A percentile compares a stretch with the other conserved stretches of the same genome.
phyloP scores from a whole-genome alignment of 1,139 yeast species.

The Geotrichum phurueaensis region DNA sequence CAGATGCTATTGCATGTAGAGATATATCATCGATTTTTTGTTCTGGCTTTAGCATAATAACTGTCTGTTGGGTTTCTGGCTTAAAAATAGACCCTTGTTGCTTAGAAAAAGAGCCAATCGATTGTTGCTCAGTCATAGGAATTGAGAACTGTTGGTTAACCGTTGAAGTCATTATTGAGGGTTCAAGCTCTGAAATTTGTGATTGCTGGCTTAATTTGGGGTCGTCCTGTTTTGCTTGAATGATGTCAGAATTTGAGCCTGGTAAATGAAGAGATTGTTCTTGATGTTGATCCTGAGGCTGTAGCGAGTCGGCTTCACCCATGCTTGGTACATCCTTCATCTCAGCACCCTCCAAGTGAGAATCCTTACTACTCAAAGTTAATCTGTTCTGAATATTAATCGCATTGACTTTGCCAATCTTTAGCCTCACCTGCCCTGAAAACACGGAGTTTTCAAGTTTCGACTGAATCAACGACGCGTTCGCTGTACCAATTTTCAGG shows the following conservation, averaged over 20 bases:
- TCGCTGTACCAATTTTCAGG: conserved; percentile 4
- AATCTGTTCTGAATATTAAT: neutral
- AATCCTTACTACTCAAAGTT: neutral
- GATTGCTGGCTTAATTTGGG: neutral
- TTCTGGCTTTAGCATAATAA: neutral
- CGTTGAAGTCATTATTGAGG: neutral
- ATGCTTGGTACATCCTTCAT: neutral
- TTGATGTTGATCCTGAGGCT: neutral
- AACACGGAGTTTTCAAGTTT: neutral
- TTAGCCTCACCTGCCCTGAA: neutral
- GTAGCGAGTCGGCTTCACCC: neutral
- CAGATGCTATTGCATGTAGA: neutral
- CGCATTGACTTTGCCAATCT: neutral
- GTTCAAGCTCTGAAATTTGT: neutral
- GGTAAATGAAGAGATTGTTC: neutral
- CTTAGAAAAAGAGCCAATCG: neutral
- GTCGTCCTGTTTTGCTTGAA: neutral
- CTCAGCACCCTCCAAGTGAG: neutral
- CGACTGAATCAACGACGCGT: conserved; percentile 2
- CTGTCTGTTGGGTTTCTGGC: neutral
- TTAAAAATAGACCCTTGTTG: neutral
- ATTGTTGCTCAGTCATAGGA: neutral
- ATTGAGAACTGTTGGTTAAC: neutral
- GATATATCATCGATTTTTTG: neutral
- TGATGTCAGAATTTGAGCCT: neutral